phyloP scores from a whole-genome alignment of 495 filamentous ascomycete species.

The Neurospora sp. region DNA sequence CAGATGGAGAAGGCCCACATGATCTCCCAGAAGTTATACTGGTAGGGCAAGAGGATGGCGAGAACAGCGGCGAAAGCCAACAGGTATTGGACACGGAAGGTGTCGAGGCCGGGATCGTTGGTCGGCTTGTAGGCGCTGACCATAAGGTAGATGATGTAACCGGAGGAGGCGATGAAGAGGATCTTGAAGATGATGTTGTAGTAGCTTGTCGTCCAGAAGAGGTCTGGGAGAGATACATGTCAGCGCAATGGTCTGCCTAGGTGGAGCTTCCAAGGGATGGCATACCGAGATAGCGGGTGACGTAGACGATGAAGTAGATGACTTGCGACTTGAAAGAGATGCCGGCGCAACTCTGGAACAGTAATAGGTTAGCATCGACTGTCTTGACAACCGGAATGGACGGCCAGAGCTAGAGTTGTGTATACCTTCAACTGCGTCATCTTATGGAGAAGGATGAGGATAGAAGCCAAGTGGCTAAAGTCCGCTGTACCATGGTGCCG shows the following conservation, averaged over 20 bases:
- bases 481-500: slow-evolving; percentile 49
- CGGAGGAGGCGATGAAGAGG: slow-evolving; percentile 79
- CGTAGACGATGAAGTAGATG: slow-evolving; percentile 85
- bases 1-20: slow-evolving; percentile 96
- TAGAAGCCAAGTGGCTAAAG: slow-evolving; percentile 89
- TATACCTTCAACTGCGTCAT: slow-evolving; percentile 49
- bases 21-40: slow-evolving; percentile 65
- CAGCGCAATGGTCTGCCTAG: not conserved
- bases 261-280: not conserved
- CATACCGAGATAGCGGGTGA: slow-evolving; percentile 81
- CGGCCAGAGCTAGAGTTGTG: slow-evolving; percentile 2
- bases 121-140: slow-evolving; percentile 91
- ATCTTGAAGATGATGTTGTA: slow-evolving; percentile 96
- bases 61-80: slow-evolving; percentile 68
- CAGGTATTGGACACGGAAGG: slow-evolving; percentile 90
- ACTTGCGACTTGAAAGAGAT: slow-evolving; percentile 98
- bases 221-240: slow-evolving; percentile 41
- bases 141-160: slow-evolving; percentile 95
- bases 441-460: slow-evolving; percentile 90
- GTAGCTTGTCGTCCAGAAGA: slow-evolving; percentile 75
- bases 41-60: slow-evolving; percentile 73
- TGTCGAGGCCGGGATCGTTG: slow-evolving; percentile 89
- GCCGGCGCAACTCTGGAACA: slow-evolving; percentile 76
- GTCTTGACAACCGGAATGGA: not conserved
- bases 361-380: slow-evolving; percentile 8